Conservation (phyloP, 2,329 filamentous ascomycete genomes). For the Penicillium rolfsii region DNA sequence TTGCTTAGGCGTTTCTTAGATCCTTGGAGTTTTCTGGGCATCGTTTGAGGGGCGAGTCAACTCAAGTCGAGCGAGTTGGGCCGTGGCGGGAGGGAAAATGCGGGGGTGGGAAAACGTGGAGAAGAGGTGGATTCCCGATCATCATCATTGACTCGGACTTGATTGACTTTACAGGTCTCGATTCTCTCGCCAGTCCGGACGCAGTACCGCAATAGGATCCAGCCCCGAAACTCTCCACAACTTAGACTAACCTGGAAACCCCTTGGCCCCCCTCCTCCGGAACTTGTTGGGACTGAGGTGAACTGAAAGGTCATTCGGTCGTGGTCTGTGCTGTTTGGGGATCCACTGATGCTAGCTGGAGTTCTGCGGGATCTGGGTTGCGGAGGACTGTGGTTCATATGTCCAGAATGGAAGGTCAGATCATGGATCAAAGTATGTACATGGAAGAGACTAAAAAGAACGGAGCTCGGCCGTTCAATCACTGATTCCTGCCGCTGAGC, state of each 20-base stretch:
- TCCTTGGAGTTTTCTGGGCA: slow-evolving; percentile 15
- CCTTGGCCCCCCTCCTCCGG: background rate
- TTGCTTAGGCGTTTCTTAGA: slow-evolving; percentile 6
- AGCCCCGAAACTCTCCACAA: slow-evolving; percentile 24
- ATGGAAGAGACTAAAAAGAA: background rate
- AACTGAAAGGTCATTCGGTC: background rate
- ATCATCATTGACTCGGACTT: slow-evolving; percentile 1
- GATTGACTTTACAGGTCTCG: slow-evolving; percentile 10
- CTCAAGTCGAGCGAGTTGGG: background rate
- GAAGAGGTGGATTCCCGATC: slow-evolving; percentile 12
- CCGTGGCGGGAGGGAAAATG: slow-evolving; percentile 21
- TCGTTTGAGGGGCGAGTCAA: slow-evolving; percentile 7
- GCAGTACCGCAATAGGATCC: slow-evolving; percentile 17
- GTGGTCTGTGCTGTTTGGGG: background rate
- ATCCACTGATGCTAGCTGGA: background rate
- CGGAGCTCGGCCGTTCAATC: background rate
- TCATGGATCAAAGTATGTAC: background rate
- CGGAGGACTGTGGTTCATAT: background rate
- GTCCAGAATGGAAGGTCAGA: background rate
- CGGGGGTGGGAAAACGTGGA: slow-evolving; percentile 30
- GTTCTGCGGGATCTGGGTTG: background rate
- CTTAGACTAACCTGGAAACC: background rate
- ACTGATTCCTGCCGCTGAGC: background rate
- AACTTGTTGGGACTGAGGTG: background rate
- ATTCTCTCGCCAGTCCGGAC: slow-evolving; percentile 5